phyloP scores from a whole-genome alignment of 192 early-diverging fungal genomes.

The Lunasporangiospora selenospora region DNA sequence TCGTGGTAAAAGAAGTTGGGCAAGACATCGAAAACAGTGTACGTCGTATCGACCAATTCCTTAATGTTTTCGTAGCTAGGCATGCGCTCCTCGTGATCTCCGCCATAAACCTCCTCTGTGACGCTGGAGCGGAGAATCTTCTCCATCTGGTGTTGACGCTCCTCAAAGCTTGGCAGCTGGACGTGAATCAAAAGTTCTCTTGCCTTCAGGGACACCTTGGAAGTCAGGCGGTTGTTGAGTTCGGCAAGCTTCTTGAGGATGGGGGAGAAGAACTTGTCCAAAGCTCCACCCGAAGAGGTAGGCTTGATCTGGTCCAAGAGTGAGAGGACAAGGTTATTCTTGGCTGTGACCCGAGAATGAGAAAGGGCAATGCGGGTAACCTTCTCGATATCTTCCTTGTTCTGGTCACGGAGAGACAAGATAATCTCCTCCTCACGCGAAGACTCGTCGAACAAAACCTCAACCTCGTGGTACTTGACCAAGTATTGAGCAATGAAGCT shows the following conservation, averaged over 20 bases:
- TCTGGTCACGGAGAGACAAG: conserved; percentile 81
- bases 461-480: conserved; percentile 85
- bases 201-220: conserved; percentile 93
- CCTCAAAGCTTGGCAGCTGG: conserved; percentile 92
- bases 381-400: conserved; percentile 81
- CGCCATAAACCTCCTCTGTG: conserved; percentile 80
- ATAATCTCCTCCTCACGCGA: conserved; percentile 84
- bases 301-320: conserved; percentile 85
- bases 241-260: conserved; percentile 82
- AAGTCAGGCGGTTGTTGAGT: conserved; percentile 73
- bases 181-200: conserved; percentile 94
- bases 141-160: conserved; percentile 85
- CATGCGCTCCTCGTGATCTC: conserved; percentile 70
- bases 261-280: conserved; percentile 77
- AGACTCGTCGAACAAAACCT: conserved; percentile 80
- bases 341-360: conserved; percentile 79
- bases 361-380: conserved; percentile 79
- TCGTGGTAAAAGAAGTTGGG: conserved; percentile 93
- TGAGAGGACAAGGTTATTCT: conserved; percentile 78
- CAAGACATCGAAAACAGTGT: conserved; percentile 95
- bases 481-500: conserved; percentile 76
- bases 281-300: conserved; percentile 62
- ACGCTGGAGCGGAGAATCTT: conserved; percentile 80
- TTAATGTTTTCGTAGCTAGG: conserved; percentile 81
- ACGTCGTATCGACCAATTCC: conserved; percentile 90